Evolutionary conservation across 2,329 filamentous ascomycete genomes (phyloP), one percentile per base, ranked within the genome.

Genomic region (Calonectria pauciramosa): DNA sequence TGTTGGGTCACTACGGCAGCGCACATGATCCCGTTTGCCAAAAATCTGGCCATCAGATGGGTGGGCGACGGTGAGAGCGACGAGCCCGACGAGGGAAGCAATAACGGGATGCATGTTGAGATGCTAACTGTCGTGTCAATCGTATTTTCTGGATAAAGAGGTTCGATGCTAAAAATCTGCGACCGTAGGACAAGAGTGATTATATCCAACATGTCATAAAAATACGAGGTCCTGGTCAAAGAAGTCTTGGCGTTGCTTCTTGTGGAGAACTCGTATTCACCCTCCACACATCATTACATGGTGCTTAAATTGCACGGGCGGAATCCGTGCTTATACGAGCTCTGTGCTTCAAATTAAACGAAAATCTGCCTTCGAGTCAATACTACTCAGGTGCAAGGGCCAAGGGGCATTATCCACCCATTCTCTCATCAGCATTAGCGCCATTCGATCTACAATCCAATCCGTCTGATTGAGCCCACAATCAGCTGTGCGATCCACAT

Each of bases 191-290:
- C 9, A 23, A 11, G 23, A 47, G 9, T 47, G 20, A n/a, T 47
- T 47, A 47, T 47, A 23, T 47, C 23, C 9, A 47, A 10, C 44
- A 23, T 23, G 2, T 13, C 20, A 13, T 23, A 47, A 9, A 44
- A 44, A 44, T 47, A 47, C 20, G 10, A 47, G 10, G 14, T 14
- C 34, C 34, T 20, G 23, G 56, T 41, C 3, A 23, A 18, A 63
- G 18, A 56, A 56, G 4, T 20, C 52, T 56, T 56, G 52, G 52
- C 52, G 32, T 10, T 28, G 2, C 34, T 41, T 18, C 13, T 20
- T 41, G 56, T 63, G 56, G 56, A 38, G 56, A 41, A 28, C 23
- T 63, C 56, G 56, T 63, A 63, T 63, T 63, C 14, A 41, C 41
- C 6, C 23, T 38, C 34, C 23, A 41, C 38, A 28, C 23, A 18